A percentile compares a stretch with the other conserved stretches of the same genome.
Conservation (phyloP, 148 eudicot species). For the Vaccinium vitisidaea region DNA sequence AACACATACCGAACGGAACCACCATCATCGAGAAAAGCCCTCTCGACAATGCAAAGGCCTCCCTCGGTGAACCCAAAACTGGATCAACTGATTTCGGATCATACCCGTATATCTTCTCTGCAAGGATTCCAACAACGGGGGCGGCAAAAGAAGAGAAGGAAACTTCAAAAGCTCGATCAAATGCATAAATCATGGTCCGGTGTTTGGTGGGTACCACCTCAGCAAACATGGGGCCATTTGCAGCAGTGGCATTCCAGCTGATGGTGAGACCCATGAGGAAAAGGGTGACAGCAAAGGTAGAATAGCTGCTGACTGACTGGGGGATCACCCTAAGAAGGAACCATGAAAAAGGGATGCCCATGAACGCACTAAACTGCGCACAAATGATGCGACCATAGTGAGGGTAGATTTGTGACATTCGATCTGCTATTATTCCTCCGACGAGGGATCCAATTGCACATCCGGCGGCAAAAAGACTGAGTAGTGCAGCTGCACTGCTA, state of each 20-base stretch:
- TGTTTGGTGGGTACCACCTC: conserved; percentile 87
- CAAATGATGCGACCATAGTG: conserved; percentile 76
- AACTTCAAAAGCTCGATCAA: conserved; percentile 87
- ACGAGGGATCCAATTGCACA: conserved; percentile 70
- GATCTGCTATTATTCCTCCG: conserved; percentile 82
- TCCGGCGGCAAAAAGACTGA: conserved; percentile 77
- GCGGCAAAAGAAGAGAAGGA: conserved; percentile 97
- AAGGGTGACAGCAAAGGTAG: conserved; percentile 55
- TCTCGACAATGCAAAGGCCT: conserved; percentile 79
- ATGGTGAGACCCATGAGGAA: conserved; percentile 83
- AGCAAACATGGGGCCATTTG: conserved; percentile 89
- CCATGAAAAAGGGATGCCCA: conserved; percentile 91
- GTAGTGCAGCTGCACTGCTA: conserved; percentile 63
- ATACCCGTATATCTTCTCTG: conserved; percentile 87
- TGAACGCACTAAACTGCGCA: conserved; percentile 90
- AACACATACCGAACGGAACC: conserved; percentile 83
- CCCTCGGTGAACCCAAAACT: conserved; percentile 51
- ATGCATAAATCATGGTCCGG: conserved; percentile 95
- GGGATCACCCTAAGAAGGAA: conserved; percentile 74
- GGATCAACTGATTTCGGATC: conserved; percentile 64
- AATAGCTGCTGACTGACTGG: conserved; percentile 56
- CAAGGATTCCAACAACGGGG: conserved; percentile 84
- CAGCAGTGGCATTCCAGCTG: conserved; percentile 85
- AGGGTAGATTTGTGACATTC: conserved; percentile 56
- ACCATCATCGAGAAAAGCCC: conserved; percentile 95